These are phyloP conservation scores for Aspergillus versicolor DNA, from an alignment of 2,329 filamentous ascomycete genomes.

Conservation along the genomic window DNA sequence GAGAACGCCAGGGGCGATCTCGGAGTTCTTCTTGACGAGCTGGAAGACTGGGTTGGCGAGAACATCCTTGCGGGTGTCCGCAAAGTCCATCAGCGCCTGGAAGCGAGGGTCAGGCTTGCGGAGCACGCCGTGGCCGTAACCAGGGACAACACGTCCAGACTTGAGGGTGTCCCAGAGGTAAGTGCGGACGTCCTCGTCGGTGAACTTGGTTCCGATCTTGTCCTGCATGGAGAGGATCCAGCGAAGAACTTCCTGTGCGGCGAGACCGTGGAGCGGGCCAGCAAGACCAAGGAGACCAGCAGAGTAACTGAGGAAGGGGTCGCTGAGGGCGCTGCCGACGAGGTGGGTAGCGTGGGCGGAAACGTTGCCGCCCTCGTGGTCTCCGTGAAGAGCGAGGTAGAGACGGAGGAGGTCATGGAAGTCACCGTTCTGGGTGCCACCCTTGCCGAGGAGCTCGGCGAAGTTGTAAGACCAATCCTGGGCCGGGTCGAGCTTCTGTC, in stretches of 20 bases:
- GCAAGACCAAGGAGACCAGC: constrained; percentile 93
- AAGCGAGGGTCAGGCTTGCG: constrained; percentile 97
- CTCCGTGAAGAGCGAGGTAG: constrained; percentile 93
- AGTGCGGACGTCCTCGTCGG: constrained; percentile 76
- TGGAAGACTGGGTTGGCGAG: constrained; percentile 86
- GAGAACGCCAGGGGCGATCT: constrained; percentile 85
- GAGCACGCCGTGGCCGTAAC: constrained; percentile 92
- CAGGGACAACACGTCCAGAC: constrained; percentile 88
- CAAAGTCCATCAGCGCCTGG: constrained; percentile 95
- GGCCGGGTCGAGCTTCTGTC: constrained; percentile 69
- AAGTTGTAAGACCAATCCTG: constrained; percentile 99
- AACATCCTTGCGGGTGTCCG: constrained; percentile 79
- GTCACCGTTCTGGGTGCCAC: constrained; percentile 69
- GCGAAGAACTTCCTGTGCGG: constrained; percentile 93
- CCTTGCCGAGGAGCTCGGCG: constrained; percentile 90
- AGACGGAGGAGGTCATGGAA: constrained; percentile 90
- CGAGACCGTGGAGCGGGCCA: constrained; percentile 88
- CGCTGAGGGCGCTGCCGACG: constrained; percentile 89
- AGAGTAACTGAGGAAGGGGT: constrained; percentile 94
- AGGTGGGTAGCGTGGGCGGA: constrained; percentile 94
- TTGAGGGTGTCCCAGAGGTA: constrained; percentile 94
- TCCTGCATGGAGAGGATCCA: constrained; percentile 98
- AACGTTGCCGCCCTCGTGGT: constrained; percentile 97
- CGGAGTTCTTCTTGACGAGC: constrained; percentile 88
- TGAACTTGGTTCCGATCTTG: constrained; percentile 73